Conservation (phyloP, 2,329 filamentous ascomycete species). For the Penicillium sp. region DNA sequence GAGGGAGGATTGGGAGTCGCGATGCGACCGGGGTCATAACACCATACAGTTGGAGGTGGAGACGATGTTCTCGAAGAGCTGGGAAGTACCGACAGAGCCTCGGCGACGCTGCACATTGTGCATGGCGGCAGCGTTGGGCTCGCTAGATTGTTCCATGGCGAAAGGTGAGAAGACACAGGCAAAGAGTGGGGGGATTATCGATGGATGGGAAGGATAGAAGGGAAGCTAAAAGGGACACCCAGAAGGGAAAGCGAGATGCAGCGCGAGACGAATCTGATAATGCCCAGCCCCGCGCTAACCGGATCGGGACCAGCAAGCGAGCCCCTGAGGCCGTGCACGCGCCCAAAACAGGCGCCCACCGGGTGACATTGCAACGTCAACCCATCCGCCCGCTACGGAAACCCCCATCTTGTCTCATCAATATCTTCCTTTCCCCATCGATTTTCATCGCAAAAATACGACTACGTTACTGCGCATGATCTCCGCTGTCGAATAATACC, state of each 20-base stretch:
- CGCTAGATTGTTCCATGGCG: slow-evolving; percentile 30
- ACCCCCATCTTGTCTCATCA: slow-evolving; percentile 18
- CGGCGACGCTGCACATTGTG: slow-evolving; percentile 42
- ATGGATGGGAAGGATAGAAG: slow-evolving; percentile 5
- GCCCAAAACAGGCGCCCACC: slow-evolving; percentile 39
- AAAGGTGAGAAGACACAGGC: background rate
- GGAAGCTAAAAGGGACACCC: slow-evolving; percentile 2
- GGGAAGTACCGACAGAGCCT: slow-evolving; percentile 48
- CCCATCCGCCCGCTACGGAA: slow-evolving; percentile 33
- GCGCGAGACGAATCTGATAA: slow-evolving; percentile 36
- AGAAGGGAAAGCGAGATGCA: slow-evolving; percentile 1
- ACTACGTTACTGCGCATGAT: slow-evolving; percentile 50
- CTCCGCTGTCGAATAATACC: slow-evolving; percentile 57
- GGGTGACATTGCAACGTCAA: slow-evolving; percentile 43
- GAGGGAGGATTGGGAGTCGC: background rate
- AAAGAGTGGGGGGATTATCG: slow-evolving; percentile 23
- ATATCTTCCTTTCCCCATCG: slow-evolving; percentile 41
- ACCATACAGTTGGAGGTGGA: slow-evolving; percentile 84
- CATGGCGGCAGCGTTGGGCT: slow-evolving; percentile 43
- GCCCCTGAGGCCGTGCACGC: slow-evolving; percentile 41
- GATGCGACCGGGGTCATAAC: background rate
- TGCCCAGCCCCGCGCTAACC: slow-evolving; percentile 41
- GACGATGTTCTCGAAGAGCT: slow-evolving; percentile 90
- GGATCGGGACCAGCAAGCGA: slow-evolving; percentile 36
- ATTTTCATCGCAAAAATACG: slow-evolving; percentile 54